A percentile compares a stretch with the other conserved stretches of the same genome.
Conservation (phyloP, 306 rosid genomes). For the Echinosophora koreensis region DNA sequence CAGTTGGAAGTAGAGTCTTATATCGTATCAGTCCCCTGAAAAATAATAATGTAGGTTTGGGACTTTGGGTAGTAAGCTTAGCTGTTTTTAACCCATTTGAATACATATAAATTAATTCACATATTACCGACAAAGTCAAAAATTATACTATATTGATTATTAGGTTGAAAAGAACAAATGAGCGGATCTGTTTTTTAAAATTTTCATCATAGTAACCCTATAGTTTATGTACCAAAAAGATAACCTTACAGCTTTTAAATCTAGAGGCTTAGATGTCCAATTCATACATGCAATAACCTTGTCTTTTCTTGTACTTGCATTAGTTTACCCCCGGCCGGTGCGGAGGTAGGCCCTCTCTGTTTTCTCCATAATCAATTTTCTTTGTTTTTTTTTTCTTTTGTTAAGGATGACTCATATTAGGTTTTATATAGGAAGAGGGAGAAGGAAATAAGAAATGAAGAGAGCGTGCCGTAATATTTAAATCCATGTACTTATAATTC, state of each 20-base stretch:
- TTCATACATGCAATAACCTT: neutral
- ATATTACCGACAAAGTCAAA: neutral
- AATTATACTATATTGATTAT: slow-evolving; percentile 7
- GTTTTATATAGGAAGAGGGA: too few relatives aligned
- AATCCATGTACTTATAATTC: too few relatives aligned
- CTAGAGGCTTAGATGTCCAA: neutral
- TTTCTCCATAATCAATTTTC: neutral
- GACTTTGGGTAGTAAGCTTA: neutral
- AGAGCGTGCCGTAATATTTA: too few relatives aligned
- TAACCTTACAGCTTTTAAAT: neutral
- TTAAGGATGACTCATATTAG: too few relatives aligned
- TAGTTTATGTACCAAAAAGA: too few relatives aligned
- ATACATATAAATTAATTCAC: neutral
- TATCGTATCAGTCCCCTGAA: too few relatives aligned
- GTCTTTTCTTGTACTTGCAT: neutral
- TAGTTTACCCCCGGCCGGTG: slow-evolving; percentile 36
- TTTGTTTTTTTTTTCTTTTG: too few relatives aligned
- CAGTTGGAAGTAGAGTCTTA: too few relatives aligned
- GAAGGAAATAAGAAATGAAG: too few relatives aligned
- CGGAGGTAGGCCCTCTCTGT: slow-evolving; percentile 8
- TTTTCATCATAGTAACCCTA: neutral
- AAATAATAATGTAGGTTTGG: neutral
- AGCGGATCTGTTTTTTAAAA: neutral
- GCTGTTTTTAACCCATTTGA: neutral
- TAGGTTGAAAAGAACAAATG: neutral